These are phyloP conservation scores for Russula virescens DNA, from an alignment of 768 basidiomycete species.

Conservation along the genomic window DNA sequence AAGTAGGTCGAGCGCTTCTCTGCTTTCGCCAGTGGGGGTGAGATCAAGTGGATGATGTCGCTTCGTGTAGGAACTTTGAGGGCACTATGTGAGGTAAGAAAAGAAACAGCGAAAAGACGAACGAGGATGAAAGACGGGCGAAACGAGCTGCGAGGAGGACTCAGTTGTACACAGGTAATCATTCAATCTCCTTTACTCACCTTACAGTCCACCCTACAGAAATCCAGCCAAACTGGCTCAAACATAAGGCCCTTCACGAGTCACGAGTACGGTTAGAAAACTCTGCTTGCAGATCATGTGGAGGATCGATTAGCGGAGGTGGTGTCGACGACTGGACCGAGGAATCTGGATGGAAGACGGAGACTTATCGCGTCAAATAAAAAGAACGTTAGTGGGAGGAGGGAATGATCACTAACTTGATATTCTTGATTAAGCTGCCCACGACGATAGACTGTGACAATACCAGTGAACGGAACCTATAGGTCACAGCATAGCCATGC, in stretches of 20 bases:
- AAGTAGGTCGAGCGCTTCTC: slow-evolving; percentile 8
- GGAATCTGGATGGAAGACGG: not conserved
- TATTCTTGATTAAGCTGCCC: slow-evolving; percentile 7
- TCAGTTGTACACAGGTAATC: not conserved
- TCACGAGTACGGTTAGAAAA: slow-evolving; percentile 2
- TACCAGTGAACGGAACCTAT: slow-evolving; percentile 8
- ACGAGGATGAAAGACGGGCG: no score
- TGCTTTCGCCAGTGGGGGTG: slow-evolving; percentile 6
- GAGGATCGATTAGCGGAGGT: not conserved
- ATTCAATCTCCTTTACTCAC: no score
- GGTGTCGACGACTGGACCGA: not conserved
- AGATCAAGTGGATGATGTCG: slow-evolving; percentile 11
- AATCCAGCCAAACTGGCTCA: no score
- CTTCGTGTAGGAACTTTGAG: slow-evolving; percentile 8
- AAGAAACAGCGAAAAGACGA: not conserved
- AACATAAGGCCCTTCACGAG: slow-evolving; percentile 15
- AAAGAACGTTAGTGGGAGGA: not conserved
- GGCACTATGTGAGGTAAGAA: not conserved
- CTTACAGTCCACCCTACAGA: slow-evolving; percentile 21
- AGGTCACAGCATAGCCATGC: not conserved
- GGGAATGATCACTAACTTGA: slow-evolving; percentile 8
- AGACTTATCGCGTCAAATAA: not conserved
- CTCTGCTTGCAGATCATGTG: not conserved
- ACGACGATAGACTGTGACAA: slow-evolving; percentile 10
- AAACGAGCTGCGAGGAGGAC: not conserved